These are phyloP conservation scores for Liriodendron chinense DNA, from an alignment of 164 flowering plant species.

Conservation along the genomic window DNA sequence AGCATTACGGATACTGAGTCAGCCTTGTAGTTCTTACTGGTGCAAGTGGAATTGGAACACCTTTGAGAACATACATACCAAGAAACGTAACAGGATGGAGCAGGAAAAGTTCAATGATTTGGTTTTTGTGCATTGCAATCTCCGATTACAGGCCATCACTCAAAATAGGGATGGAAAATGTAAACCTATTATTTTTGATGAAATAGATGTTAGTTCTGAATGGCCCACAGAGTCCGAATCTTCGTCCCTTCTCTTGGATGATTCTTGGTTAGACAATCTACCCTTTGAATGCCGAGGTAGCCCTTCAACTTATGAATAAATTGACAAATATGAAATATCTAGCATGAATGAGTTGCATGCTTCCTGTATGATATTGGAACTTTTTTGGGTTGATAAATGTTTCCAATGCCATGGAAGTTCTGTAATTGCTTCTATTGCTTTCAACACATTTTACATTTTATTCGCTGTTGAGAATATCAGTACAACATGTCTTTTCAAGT, in stretches of 20 bases:
- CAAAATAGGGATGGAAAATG: constrained; percentile 42
- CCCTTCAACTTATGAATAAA: constrained; percentile 27
- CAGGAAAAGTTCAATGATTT: constrained; percentile 57
- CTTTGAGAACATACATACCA: constrained; percentile 46
- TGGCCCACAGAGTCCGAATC: constrained; percentile 66
- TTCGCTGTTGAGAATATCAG: background rate
- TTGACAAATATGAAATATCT: background rate
- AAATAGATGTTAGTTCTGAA: constrained; percentile 59
- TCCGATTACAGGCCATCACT: constrained; percentile 46
- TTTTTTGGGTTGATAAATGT: constrained; percentile 1
- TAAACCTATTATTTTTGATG: constrained; percentile 54
- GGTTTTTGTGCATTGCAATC: constrained; percentile 74
- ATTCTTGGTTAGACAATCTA: constrained; percentile 59
- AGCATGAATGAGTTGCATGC: constrained; percentile 2
- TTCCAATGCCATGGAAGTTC: constrained; percentile 1
- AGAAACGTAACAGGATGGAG: constrained; percentile 48
- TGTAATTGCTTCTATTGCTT: background rate
- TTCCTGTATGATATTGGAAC: constrained; percentile 15
- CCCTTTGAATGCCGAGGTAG: constrained; percentile 42
- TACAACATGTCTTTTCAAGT: background rate
- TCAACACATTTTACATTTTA: background rate
- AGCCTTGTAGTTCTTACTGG: constrained; percentile 73
- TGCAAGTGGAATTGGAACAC: constrained; percentile 74
- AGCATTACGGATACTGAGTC: constrained; percentile 62
- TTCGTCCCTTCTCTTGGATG: constrained; percentile 48